Evolutionary conservation across 495 filamentous ascomycete genomes (phyloP).

Genomic region (Echria macrotheca): DNA sequence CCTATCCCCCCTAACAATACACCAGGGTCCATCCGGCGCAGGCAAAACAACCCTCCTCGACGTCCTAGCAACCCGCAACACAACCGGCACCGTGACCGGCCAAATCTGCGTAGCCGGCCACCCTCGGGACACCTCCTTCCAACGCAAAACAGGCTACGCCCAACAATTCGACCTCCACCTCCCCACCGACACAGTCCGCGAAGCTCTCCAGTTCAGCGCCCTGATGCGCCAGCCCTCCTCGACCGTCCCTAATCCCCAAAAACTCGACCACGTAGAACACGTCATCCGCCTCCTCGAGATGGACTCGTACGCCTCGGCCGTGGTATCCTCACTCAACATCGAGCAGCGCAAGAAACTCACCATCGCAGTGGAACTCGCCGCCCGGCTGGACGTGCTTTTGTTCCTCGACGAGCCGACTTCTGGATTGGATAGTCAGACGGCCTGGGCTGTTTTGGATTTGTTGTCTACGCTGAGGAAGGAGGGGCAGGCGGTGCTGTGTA

Average conservation of each 20-base stretch:
- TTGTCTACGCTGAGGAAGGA: constrained; percentile 72
- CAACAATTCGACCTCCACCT: constrained; percentile 80
- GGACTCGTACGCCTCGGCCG: constrained; percentile 68
- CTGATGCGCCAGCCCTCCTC: constrained; percentile 70
- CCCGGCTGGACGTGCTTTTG: constrained; percentile 67
- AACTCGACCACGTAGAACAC: constrained; percentile 73
- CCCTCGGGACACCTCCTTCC: constrained; percentile 59
- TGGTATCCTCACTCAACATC: constrained; percentile 57
- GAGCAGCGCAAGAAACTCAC: constrained; percentile 60
- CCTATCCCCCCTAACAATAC: too few relatives aligned
- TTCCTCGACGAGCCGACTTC: constrained; percentile 73
- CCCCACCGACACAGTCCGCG: constrained; percentile 71
- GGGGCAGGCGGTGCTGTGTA: constrained; percentile 63
- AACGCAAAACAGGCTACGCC: constrained; percentile 71
- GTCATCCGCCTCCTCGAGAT: constrained; percentile 78
- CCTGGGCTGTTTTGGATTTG: constrained; percentile 71
- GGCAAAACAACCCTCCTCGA: constrained; percentile 64
- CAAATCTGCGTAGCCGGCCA: constrained; percentile 69
- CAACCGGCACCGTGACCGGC: constrained; percentile 62
- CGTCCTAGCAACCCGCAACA: constrained; percentile 63
- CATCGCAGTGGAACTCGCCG: constrained; percentile 82
- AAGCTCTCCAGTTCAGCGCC: constrained; percentile 73
- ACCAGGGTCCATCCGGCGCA: constrained; percentile 65
- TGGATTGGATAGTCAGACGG: constrained; percentile 76
- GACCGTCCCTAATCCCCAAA: constrained; percentile 55